These are phyloP conservation scores for Galerina sulciceps DNA, from an alignment of 768 basidiomycete genomes.

Conservation along the genomic window DNA sequence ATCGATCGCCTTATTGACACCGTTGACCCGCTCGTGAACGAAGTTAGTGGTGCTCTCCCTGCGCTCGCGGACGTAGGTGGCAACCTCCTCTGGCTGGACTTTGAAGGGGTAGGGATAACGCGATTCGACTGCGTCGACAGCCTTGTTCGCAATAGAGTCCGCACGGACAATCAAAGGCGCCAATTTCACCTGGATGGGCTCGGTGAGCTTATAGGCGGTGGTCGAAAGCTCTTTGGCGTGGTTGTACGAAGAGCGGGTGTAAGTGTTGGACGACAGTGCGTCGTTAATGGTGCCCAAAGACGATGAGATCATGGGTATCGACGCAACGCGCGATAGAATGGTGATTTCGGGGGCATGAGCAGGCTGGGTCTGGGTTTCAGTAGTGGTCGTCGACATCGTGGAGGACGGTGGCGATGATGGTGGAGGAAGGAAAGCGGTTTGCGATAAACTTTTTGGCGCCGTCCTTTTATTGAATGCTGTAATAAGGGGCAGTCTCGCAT, in stretches of 20 bases:
- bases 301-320: constrained; percentile 75
- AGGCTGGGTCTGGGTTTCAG: constrained; percentile 27
- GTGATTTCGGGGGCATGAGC: constrained; percentile 58
- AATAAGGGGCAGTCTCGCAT: constrained; percentile 13
- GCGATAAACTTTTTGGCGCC: constrained; percentile 8
- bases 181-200: constrained; percentile 67
- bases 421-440: constrained; percentile 1
- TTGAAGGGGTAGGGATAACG: constrained; percentile 80
- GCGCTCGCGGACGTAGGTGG: constrained; percentile 58
- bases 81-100: constrained; percentile 73
- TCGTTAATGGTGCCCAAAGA: constrained; percentile 62
- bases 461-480: constrained; percentile 7
- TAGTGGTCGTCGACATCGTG: constrained; percentile 26
- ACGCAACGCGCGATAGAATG: constrained; percentile 63
- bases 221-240: constrained; percentile 65
- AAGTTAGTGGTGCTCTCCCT: constrained; percentile 57
- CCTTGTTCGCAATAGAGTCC: constrained; percentile 74
- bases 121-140: constrained; percentile 72
- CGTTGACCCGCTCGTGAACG: constrained; percentile 34
- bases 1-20: constrained; percentile 67
- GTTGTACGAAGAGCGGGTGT: constrained; percentile 67
- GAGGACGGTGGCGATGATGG: constrained; percentile 7
- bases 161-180: constrained; percentile 68
- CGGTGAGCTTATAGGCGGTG: constrained; percentile 63
- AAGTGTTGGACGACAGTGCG: constrained; percentile 60